These are phyloP conservation scores for Coemansia sp. DNA, from an alignment of 192 early-diverging fungal genomes.

Conservation along the genomic window DNA sequence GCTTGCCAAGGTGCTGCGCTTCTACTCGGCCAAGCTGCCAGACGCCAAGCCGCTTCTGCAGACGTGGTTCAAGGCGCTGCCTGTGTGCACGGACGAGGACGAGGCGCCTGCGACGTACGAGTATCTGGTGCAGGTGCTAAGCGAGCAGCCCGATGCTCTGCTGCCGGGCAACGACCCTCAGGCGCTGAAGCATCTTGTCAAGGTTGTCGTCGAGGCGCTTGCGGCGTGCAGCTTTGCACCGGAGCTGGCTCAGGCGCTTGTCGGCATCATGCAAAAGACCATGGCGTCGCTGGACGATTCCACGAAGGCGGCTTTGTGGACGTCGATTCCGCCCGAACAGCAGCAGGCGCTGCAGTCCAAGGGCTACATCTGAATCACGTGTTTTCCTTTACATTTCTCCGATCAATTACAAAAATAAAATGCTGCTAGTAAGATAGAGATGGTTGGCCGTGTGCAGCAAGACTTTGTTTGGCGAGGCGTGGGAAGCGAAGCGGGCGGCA, in stretches of 20 bases:
- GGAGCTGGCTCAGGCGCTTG: constrained; percentile 38
- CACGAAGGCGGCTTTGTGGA: constrained; percentile 38
- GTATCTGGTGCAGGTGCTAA: constrained; percentile 73
- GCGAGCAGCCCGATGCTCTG: constrained; percentile 48
- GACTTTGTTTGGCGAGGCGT: no score
- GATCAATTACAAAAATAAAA: no score
- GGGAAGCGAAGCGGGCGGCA: no score
- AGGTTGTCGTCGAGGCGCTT: constrained; percentile 36
- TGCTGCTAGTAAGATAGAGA: no score
- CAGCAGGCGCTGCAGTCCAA: constrained; percentile 51
- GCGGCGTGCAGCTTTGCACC: constrained; percentile 30
- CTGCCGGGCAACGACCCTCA: constrained; percentile 20
- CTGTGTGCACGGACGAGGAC: constrained; percentile 85
- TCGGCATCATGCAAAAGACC: constrained; percentile 24
- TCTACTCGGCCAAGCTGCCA: constrained; percentile 59
- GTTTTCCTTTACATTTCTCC: background rate
- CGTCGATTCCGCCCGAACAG: constrained; percentile 44
- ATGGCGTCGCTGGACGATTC: constrained; percentile 35
- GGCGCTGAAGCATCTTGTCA: constrained; percentile 44
- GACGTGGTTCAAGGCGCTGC: constrained; percentile 80
- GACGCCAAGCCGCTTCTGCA: constrained; percentile 65
- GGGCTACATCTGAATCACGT: constrained; percentile 22
- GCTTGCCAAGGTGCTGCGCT: constrained; percentile 84
- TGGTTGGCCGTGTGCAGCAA: no score
- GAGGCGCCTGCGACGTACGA: constrained; percentile 80